These are phyloP conservation scores for Cytospora schulzeri DNA, from an alignment of 2,329 filamentous ascomycete genomes.

Conservation along the genomic window DNA sequence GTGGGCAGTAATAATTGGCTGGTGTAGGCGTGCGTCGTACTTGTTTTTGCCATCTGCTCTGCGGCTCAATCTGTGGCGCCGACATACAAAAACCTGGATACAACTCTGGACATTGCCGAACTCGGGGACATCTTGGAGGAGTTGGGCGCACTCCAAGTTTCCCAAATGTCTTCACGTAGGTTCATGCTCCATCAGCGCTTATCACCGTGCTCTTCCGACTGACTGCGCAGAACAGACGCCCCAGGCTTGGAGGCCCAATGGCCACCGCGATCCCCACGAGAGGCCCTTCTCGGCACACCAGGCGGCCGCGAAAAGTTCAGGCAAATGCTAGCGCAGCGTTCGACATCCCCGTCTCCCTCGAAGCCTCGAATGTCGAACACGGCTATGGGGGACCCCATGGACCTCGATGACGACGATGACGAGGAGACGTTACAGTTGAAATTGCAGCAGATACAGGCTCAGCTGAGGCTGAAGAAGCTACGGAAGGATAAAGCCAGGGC, in stretches of 20 bases:
- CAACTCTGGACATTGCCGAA: conserved; percentile 8
- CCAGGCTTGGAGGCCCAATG: conserved; percentile 57
- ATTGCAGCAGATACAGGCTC: conserved; percentile 84
- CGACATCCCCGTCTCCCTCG: conserved; percentile 69
- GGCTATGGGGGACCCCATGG: conserved; percentile 31
- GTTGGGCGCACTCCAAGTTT: conserved; percentile 1
- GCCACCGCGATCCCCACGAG: conserved; percentile 68
- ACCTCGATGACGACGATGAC: conserved; percentile 66
- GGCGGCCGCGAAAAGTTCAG: conserved; percentile 76
- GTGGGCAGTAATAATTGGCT: conserved; percentile 36
- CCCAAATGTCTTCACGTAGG: conserved; percentile 20
- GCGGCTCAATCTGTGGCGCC: neutral
- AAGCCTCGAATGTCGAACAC: conserved; percentile 39
- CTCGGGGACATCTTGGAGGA: conserved; percentile 11
- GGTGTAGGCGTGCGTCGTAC: conserved; percentile 28
- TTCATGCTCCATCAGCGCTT: conserved; percentile 6
- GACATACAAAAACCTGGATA: conserved; percentile 12
- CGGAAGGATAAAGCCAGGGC: conserved; percentile 61
- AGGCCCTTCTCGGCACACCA: conserved; percentile 68
- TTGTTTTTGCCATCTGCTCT: neutral
- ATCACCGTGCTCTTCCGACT: conserved; percentile 19
- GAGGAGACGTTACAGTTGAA: conserved; percentile 88
- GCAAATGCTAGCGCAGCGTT: conserved; percentile 65
- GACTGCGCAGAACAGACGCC: conserved; percentile 26
- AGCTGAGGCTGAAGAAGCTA: conserved; percentile 82